Evolutionary conservation across 1,139 yeast species (phyloP).

Genomic region (Candida tropicalis): DNA sequence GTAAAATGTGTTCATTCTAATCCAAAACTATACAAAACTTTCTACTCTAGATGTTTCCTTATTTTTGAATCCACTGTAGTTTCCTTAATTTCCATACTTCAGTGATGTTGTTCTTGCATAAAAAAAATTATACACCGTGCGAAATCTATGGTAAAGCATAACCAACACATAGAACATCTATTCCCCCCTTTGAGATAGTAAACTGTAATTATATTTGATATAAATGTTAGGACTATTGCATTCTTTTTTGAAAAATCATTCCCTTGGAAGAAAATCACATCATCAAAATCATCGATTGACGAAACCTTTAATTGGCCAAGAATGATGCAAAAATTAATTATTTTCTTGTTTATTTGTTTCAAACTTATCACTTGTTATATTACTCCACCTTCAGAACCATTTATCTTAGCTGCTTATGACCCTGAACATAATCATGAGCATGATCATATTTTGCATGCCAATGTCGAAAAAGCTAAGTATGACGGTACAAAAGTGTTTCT

Average conservation of each 20-base stretch:
- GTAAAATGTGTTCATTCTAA: too few relatives aligned
- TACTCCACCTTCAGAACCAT: conserved; percentile 11
- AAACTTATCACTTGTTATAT: neutral
- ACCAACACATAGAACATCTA: too few relatives aligned
- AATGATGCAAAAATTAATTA: neutral
- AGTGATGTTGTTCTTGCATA: neutral
- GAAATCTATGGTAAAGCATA: too few relatives aligned
- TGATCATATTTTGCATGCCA: conserved; percentile 5
- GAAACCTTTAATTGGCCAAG: neutral
- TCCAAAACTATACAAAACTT: too few relatives aligned
- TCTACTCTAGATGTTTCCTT: too few relatives aligned
- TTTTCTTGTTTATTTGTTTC: neutral
- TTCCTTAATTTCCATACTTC: neutral
- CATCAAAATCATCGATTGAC: neutral
- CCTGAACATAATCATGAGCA: conserved; percentile 1
- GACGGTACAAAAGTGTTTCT: conserved; percentile 6
- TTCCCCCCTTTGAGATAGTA: neutral
- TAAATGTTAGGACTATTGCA: too few relatives aligned
- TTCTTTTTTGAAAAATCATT: too few relatives aligned
- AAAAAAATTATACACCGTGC: too few relatives aligned
- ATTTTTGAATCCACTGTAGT: too few relatives aligned
- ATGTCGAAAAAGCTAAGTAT: conserved; percentile 7
- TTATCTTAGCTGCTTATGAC: conserved; percentile 11
- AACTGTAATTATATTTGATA: neutral
- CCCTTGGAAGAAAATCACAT: too few relatives aligned